Evolutionary conservation across 306 rosid genomes (phyloP).

Genomic region (Rosa rugosa): DNA sequence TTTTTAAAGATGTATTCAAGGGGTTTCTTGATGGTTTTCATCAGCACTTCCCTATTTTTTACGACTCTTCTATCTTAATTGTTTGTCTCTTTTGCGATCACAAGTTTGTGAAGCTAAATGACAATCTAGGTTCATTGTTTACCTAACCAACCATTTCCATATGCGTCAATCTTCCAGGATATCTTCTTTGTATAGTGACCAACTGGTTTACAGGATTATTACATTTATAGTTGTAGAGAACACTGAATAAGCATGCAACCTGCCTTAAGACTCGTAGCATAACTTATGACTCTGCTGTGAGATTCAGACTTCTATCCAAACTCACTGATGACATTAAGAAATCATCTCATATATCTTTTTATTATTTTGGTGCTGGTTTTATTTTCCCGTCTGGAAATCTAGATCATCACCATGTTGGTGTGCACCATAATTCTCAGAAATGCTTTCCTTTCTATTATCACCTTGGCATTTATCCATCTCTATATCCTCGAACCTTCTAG

Average conservation of each 20-base stretch:
- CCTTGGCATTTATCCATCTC: background rate
- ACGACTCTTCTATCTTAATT: background rate
- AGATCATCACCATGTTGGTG: background rate
- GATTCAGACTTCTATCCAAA: background rate
- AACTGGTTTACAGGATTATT: background rate
- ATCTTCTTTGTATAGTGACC: background rate
- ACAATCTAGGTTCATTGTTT: conserved; percentile 7
- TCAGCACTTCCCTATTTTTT: background rate
- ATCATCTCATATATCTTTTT: background rate
- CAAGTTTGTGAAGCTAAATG: background rate
- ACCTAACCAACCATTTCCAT: background rate
- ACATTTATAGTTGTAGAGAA: background rate
- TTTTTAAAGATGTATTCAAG: background rate
- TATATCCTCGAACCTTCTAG: background rate
- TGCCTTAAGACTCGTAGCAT: background rate
- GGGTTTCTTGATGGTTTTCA: background rate
- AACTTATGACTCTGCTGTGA: background rate
- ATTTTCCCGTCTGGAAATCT: background rate
- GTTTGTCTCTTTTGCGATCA: background rate
- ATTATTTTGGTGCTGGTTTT: background rate
- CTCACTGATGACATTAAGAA: background rate
- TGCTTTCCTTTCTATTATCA: background rate
- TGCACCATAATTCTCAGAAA: background rate
- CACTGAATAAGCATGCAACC: background rate
- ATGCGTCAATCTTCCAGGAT: background rate